phyloP scores from a whole-genome alignment of 495 filamentous ascomycete genomes.

The Penicillium odoratum region DNA sequence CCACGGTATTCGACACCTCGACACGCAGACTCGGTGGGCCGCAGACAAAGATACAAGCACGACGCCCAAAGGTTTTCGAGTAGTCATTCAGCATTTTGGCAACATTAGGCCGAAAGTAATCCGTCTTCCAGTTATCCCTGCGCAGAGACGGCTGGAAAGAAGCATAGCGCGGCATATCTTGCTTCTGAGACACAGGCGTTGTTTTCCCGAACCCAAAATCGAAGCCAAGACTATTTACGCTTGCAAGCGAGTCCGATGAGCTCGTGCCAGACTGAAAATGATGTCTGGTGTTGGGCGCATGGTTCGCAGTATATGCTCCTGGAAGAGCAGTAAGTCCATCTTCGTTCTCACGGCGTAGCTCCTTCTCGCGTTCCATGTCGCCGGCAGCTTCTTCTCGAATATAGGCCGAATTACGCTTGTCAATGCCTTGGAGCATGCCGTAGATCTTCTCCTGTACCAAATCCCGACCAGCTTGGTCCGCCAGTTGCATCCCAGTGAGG shows the following conservation, averaged over 20 bases:
- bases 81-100: constrained; percentile 79
- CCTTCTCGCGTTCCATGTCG: constrained; percentile 73
- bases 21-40: constrained; percentile 84
- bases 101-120: constrained; percentile 90
- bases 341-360: constrained; percentile 82
- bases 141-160: constrained; percentile 65
- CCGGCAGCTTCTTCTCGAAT: constrained; percentile 79
- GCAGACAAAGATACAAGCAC: constrained; percentile 93
- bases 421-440: constrained; percentile 75
- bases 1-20: constrained; percentile 81
- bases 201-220: constrained; percentile 33
- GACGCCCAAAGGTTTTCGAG: constrained; percentile 74
- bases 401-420: constrained; percentile 76
- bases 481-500: constrained; percentile 59
- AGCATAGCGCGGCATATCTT: constrained; percentile 71
- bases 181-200: constrained; percentile 17
- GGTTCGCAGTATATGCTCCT: constrained; percentile 34
- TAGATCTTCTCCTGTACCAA: constrained; percentile 81
- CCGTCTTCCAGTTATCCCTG: constrained; percentile 82
- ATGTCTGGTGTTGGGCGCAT: constrained; percentile 18
- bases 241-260: constrained; percentile 5
- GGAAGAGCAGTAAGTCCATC: constrained; percentile 84
- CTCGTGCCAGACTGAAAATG: constrained; percentile 14
- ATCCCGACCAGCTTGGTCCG: constrained; percentile 56
- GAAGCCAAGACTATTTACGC: constrained; percentile 23